Evolutionary conservation across 2,329 filamentous ascomycete species (phyloP), one percentile per base, ranked within the genome.

Genomic region (Pestalotiopsis sp.): DNA sequence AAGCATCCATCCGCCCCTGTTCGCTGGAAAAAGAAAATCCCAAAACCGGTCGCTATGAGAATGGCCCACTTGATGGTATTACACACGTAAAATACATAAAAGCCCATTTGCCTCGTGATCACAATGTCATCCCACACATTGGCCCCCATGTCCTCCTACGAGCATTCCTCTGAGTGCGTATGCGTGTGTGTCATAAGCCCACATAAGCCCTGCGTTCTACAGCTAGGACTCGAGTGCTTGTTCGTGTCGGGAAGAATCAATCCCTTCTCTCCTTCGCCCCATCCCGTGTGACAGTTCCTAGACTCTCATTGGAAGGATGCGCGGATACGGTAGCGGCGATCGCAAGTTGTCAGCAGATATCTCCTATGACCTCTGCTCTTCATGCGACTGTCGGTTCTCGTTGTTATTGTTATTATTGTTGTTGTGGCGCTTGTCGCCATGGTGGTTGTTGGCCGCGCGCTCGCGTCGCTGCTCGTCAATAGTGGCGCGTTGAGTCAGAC

Each of bases 391-490:
- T 20, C 63, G 61, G 25, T 59, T 64, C 27, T 70, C 62, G 58
- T 76, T 74, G 60, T 73, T 74, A 5, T 62, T 25, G 25, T 70
- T 62, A 52, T 75, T 76, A 59, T 74, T 75, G 65, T 79, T 76
- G 59, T 76, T 71, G 65, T 74, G 73, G 68, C 80, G 78, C 68
- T 78, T 78, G 57, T 78, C 76, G 71, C 72, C 72, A 67, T 80
- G 76, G 69, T 80, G 76, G 67, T 78, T 79, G 73, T 88, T 85
- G 68, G 81, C 80, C 20, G 84, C 87, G 82, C 97, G 97, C 77
- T 97, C 94, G 74, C 95, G 93, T 71, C 95, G 92, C 68, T 93
- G 93, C 80, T 97, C 94, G 76, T 98, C 95, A 72, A 97, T 94
- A 23, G 93, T 93, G 38, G 92, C 93, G 73, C 94, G 90, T 83